Evolutionary conservation across 805 yeast species (phyloP).

Genomic region (Tetrapisispora pingtungensis): DNA sequence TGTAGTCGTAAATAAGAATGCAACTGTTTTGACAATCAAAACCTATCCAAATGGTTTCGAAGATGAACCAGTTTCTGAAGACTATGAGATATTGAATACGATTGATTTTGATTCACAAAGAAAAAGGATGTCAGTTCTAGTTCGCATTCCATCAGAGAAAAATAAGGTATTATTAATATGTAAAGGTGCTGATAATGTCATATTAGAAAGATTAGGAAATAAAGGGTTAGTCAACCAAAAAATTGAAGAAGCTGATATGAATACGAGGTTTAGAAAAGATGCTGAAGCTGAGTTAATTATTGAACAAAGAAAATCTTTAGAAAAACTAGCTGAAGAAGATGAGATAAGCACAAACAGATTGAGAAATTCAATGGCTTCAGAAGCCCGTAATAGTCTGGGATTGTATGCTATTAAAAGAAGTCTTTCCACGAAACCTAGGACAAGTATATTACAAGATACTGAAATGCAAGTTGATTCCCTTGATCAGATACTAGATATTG

Average conservation of each 20-base stretch:
- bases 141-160: constrained; percentile 54
- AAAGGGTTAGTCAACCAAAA: constrained; percentile 51
- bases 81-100: constrained; percentile 64
- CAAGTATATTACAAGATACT: constrained; percentile 11
- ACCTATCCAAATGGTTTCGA: constrained; percentile 80
- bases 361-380: constrained; percentile 24
- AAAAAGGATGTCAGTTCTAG: constrained; percentile 89
- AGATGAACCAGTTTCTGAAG: constrained; percentile 49
- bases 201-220: constrained; percentile 60
- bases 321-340: constrained; percentile 22
- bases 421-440: constrained; percentile 14
- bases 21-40: constrained; percentile 51
- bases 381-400: constrained; percentile 20
- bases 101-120: constrained; percentile 82
- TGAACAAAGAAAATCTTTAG: constrained; percentile 43
- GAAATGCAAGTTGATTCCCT: constrained; percentile 34
- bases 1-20: constrained; percentile 63
- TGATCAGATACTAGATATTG: constrained; percentile 38
- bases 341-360: constrained; percentile 24
- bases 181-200: constrained; percentile 93
- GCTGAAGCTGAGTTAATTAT: constrained; percentile 70
- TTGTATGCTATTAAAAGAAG: constrained; percentile 25
- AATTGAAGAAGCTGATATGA: constrained; percentile 49
- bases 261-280: constrained; percentile 52
- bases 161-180: constrained; percentile 66